These are phyloP conservation scores for Rhodamnia argentea DNA, from an alignment of 345 rosid genomes.

Conservation along the genomic window DNA sequence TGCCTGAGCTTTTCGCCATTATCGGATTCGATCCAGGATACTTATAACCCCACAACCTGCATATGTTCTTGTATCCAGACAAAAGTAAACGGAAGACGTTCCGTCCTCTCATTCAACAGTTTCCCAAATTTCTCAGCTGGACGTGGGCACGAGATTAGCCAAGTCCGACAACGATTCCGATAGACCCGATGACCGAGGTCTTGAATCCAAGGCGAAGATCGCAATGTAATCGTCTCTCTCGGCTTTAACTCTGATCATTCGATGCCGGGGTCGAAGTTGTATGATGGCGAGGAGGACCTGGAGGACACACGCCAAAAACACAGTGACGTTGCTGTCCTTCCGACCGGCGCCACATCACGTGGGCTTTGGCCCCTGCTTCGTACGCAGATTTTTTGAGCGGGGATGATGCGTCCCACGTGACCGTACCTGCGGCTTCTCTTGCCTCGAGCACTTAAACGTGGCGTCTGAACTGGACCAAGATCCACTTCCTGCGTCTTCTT, in stretches of 20 bases:
- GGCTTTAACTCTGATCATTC: background rate
- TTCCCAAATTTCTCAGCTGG: background rate
- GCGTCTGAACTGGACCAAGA: background rate
- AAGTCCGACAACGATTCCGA: background rate
- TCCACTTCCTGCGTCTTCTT: background rate
- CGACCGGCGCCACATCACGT: background rate
- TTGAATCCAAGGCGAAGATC: background rate
- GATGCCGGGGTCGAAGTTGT: background rate
- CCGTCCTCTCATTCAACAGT: background rate
- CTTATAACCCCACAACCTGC: background rate
- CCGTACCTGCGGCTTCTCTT: background rate
- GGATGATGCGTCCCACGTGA: background rate
- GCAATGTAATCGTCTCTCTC: background rate
- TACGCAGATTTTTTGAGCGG: background rate
- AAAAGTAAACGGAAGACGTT: background rate
- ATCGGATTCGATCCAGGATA: background rate
- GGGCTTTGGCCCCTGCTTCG: background rate
- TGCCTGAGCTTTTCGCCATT: background rate
- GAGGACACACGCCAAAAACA: background rate
- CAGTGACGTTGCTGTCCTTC: background rate
- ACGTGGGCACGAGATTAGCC: background rate
- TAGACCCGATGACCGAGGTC: background rate
- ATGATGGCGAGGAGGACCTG: background rate
- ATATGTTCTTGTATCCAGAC: background rate
- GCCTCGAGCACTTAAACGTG: background rate